phyloP scores from a whole-genome alignment of 2,329 filamentous ascomycete genomes.

The Ampelomyces quisqualis region DNA sequence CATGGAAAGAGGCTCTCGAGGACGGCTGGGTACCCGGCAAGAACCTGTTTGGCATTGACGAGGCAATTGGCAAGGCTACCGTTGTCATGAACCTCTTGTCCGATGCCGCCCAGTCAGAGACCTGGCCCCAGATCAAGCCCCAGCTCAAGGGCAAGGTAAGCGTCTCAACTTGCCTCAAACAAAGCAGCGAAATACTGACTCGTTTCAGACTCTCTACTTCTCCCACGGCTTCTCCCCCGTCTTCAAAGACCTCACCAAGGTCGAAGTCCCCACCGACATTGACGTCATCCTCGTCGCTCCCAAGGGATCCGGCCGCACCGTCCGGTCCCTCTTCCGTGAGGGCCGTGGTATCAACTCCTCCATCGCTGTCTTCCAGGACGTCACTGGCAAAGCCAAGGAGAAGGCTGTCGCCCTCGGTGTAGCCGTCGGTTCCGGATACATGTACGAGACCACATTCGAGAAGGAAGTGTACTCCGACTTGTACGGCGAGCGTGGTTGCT shows the following conservation, averaged over 20 bases:
- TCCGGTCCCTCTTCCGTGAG: slow-evolving; percentile 98
- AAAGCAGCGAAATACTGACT: no score
- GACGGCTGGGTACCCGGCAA: slow-evolving; percentile 98
- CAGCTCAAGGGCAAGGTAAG: slow-evolving; percentile 95
- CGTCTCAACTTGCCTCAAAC: no score
- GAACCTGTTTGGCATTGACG: slow-evolving; percentile 98
- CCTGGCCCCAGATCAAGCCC: slow-evolving; percentile 97
- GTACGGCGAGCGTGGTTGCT: slow-evolving; percentile 98
- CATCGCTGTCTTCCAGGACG: slow-evolving; percentile 96
- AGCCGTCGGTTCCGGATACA: slow-evolving; percentile 94
- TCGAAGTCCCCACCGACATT: slow-evolving; percentile 91
- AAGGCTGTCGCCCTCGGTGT: slow-evolving; percentile 96
- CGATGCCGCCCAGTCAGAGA: slow-evolving; percentile 97
- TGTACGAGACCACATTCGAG: slow-evolving; percentile 99
- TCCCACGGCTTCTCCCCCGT: slow-evolving; percentile 99
- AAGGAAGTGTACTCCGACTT: slow-evolving; percentile 99
- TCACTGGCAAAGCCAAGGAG: slow-evolving; percentile 97
- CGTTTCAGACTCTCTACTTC: slow-evolving; percentile 90
- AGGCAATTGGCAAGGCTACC: slow-evolving; percentile 89
- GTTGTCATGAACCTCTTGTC: slow-evolving; percentile 99
- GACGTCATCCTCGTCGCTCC: slow-evolving; percentile 99
- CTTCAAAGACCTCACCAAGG: slow-evolving; percentile 99
- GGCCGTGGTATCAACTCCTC: slow-evolving; percentile 99
- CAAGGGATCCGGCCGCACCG: slow-evolving; percentile 98
- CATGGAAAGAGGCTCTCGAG: slow-evolving; percentile 95